A percentile compares a stretch with the other conserved stretches of the same genome.
These are phyloP conservation scores for Saccharomycopsis lassenensis DNA, from an alignment of 805 yeast genomes.

Conservation along the genomic window DNA sequence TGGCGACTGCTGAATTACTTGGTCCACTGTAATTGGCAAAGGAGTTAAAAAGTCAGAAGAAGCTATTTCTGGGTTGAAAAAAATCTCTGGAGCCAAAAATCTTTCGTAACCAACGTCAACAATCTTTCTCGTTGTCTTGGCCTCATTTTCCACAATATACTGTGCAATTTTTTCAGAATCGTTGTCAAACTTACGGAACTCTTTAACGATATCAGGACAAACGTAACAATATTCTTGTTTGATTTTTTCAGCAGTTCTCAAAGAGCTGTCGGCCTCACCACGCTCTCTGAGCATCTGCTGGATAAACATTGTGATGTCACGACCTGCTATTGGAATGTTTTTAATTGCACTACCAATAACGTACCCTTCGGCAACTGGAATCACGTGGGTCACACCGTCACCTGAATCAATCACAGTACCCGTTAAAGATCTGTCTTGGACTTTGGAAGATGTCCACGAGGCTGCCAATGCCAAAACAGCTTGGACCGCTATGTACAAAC, in stretches of 20 bases:
- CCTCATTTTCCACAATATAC: slow-evolving; percentile 74
- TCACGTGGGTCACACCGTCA: slow-evolving; percentile 98
- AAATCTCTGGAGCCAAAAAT: slow-evolving; percentile 97
- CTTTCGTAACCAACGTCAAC: slow-evolving; percentile 98
- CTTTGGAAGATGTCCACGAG: slow-evolving; percentile 96
- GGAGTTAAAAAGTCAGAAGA: slow-evolving; percentile 94
- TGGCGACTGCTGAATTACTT: slow-evolving; percentile 89
- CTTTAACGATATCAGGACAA: slow-evolving; percentile 95
- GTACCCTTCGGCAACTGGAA: slow-evolving; percentile 98
- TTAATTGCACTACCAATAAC: slow-evolving; percentile 96
- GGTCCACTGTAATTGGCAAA: slow-evolving; percentile 90
- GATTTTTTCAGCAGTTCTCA: slow-evolving; percentile 93
- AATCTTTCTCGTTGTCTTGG: slow-evolving; percentile 46
- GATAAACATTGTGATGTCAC: slow-evolving; percentile 91
- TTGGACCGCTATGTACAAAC: slow-evolving; percentile 95
- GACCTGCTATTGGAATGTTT: slow-evolving; percentile 96
- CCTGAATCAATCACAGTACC: slow-evolving; percentile 99
- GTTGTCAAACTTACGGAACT: slow-evolving; percentile 87
- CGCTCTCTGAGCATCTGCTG: slow-evolving; percentile 92
- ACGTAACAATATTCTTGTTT: slow-evolving; percentile 96
- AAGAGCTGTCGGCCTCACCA: slow-evolving; percentile 88
- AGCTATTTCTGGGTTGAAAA: slow-evolving; percentile 95
- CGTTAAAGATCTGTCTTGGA: slow-evolving; percentile 86
- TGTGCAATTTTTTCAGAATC: slow-evolving; percentile 92
- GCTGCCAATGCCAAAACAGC: slow-evolving; percentile 98